Conservation (phyloP, 1,139 yeast genomes). For the Yamadazyma conglobata region DNA sequence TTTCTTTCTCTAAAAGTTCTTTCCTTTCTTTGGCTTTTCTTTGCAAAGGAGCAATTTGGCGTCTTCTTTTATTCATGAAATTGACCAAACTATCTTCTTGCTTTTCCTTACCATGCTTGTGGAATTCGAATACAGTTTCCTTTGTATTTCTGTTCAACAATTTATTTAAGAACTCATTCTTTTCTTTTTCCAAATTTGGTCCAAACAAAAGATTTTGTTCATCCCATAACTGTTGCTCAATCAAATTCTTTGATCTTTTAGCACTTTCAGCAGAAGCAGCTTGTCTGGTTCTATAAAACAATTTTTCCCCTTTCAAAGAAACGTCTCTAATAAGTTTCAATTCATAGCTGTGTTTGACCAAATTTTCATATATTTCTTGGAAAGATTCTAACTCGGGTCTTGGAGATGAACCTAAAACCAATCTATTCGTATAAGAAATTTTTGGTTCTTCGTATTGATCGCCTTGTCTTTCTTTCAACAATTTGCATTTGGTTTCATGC, state of each 20-base stretch:
- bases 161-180: conserved; percentile 67
- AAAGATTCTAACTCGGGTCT: conserved; percentile 65
- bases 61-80: conserved; percentile 82
- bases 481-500: conserved; percentile 58
- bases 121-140: conserved; percentile 93
- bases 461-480: conserved; percentile 45
- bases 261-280: conserved; percentile 84
- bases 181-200: conserved; percentile 66
- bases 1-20: conserved; percentile 68
- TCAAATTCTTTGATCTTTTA: conserved; percentile 77
- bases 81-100: conserved; percentile 71
- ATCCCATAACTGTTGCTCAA: conserved; percentile 79
- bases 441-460: conserved; percentile 47
- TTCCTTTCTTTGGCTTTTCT: conserved; percentile 69
- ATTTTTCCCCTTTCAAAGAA: conserved; percentile 80
- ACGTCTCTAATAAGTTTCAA: conserved; percentile 63
- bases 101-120: conserved; percentile 44
- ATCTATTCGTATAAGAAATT: conserved; percentile 68
- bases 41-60: conserved; percentile 86
- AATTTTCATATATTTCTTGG: conserved; percentile 67
- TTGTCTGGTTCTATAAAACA: conserved; percentile 80
- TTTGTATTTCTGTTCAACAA: conserved; percentile 65
- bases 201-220: conserved; percentile 80
- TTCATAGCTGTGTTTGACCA: conserved; percentile 68
- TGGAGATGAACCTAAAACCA: conserved; percentile 83